phyloP scores from a whole-genome alignment of 345 rosid genomes.

The Boechera stricta region DNA sequence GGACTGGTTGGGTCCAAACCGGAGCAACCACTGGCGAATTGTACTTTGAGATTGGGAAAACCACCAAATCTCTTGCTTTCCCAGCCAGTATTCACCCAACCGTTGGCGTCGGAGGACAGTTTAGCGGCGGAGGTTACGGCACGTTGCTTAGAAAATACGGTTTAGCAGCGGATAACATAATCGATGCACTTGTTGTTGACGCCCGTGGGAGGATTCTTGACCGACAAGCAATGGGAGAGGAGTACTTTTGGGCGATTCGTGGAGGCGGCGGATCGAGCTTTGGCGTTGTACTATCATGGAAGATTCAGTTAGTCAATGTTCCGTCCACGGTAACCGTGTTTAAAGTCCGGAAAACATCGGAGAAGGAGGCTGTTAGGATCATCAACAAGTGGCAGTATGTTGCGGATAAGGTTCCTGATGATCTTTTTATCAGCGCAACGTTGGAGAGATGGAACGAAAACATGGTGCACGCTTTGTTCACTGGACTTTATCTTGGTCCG shows the following conservation, averaged over 20 bases:
- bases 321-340: constrained; percentile 56
- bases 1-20: constrained; percentile 63
- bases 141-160: constrained; percentile 57
- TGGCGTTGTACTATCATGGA: constrained; percentile 54
- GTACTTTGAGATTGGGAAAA: constrained; percentile 54
- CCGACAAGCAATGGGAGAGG: constrained; percentile 53
- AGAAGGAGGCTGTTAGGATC: constrained; percentile 43
- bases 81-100: constrained; percentile 55
- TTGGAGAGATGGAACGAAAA: constrained; percentile 6
- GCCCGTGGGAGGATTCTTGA: constrained; percentile 53
- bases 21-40: constrained; percentile 61
- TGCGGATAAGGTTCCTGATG: constrained; percentile 37
- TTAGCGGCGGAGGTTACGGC: constrained; percentile 59
- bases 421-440: constrained; percentile 36
- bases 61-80: constrained; percentile 50
- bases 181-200: constrained; percentile 53
- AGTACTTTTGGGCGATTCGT: constrained; percentile 62
- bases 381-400: constrained; percentile 52
- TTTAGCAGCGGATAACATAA: constrained; percentile 53
- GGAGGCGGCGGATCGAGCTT: constrained; percentile 66
- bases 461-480: constrained; percentile 38
- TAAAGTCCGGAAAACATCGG: constrained; percentile 43
- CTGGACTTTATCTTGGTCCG: constrained; percentile 51
- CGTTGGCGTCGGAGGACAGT: constrained; percentile 52
- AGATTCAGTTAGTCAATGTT: constrained; percentile 52